phyloP scores from a whole-genome alignment of 2,329 filamentous ascomycete species.

The Hypoxylon sp. region DNA sequence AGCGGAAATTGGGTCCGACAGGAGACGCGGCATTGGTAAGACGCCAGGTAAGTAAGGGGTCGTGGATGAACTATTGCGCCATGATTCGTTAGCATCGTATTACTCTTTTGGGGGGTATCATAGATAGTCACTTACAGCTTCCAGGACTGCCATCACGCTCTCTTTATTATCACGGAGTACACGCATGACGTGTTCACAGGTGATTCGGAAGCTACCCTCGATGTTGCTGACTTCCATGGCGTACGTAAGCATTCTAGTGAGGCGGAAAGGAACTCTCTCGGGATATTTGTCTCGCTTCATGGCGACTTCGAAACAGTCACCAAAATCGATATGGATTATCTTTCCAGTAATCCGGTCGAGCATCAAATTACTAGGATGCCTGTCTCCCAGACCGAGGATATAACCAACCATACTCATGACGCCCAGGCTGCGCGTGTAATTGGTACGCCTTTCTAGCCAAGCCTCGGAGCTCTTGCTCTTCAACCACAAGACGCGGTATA shows the following conservation, averaged over 20 bases:
- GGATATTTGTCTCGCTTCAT: slow-evolving; percentile 99
- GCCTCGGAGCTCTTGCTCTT: slow-evolving; percentile 99
- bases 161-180: slow-evolving; percentile 98
- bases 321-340: slow-evolving; percentile 99
- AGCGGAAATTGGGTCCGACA: slow-evolving; percentile 76
- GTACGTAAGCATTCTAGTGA: slow-evolving; percentile 99
- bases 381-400: slow-evolving; percentile 94
- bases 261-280: slow-evolving; percentile 95
- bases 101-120: not conserved
- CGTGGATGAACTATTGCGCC: slow-evolving; percentile 87
- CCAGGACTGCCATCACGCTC: slow-evolving; percentile 96
- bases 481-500: slow-evolving; percentile 97
- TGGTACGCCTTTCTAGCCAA: slow-evolving; percentile 98
- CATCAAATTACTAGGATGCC: slow-evolving; percentile 98
- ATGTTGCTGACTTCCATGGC: slow-evolving; percentile 99
- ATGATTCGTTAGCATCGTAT: slow-evolving; percentile 40
- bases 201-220: slow-evolving; percentile 97
- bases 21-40: slow-evolving; percentile 77
- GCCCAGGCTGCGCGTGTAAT: slow-evolving; percentile 95
- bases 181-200: slow-evolving; percentile 98
- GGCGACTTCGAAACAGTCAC: slow-evolving; percentile 98
- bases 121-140: slow-evolving; percentile 80
- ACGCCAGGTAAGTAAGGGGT: slow-evolving; percentile 98
- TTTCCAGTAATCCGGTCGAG: slow-evolving; percentile 96
- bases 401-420: slow-evolving; percentile 99